A percentile compares a stretch with the other conserved stretches of the same genome.
Conservation (phyloP, 2,329 filamentous ascomycete genomes). For the Botrytis aclada region DNA sequence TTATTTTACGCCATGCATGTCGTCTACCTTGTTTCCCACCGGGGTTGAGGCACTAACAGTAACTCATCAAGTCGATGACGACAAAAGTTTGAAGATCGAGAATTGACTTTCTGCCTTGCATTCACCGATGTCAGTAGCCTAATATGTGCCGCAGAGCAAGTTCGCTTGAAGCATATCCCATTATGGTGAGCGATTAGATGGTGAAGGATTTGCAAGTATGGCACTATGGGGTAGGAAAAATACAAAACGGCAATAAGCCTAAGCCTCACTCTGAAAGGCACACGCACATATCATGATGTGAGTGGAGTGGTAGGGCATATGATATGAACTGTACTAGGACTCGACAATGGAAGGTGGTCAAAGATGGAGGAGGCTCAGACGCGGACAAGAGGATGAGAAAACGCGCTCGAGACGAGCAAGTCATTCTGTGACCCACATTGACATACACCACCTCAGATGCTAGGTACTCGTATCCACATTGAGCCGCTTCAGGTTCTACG, state of each 20-base stretch:
- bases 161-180: neutral
- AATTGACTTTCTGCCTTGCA: neutral
- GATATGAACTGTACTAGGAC: neutral
- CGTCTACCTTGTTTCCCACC: neutral
- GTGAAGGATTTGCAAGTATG: neutral
- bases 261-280: neutral
- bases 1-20: neutral
- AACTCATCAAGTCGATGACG: neutral
- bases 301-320: neutral
- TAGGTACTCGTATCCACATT: neutral
- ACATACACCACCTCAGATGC: neutral
- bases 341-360: neutral
- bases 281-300: neutral
- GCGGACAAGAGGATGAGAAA: neutral
- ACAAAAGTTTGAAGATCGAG: neutral
- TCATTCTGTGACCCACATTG: neutral
- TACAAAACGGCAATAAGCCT: neutral
- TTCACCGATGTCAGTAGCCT: neutral
- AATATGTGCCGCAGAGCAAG: neutral
- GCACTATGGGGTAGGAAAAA: neutral
- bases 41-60: neutral
- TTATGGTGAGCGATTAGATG: neutral
- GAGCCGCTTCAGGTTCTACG: neutral
- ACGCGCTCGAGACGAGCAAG: neutral
- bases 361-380: constrained; percentile 7